Conservation (phyloP, 208 protist species). For the Crithidia expoeki region DNA sequence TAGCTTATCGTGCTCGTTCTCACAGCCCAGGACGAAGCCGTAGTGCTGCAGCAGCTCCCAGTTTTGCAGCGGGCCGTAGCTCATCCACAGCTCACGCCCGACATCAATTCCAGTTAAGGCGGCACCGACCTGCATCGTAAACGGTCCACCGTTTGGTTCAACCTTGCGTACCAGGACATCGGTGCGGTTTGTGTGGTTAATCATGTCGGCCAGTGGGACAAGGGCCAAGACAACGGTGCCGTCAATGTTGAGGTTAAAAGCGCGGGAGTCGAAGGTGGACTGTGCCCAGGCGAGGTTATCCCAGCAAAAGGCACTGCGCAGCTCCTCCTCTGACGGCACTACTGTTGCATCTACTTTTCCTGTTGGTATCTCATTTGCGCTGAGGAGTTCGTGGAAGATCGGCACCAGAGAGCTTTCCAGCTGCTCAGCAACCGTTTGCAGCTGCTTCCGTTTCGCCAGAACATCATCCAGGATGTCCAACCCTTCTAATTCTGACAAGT, state of each 20-base stretch:
- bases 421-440: constrained; percentile 55
- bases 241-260: constrained; percentile 90
- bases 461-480: constrained; percentile 85
- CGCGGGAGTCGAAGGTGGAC: constrained; percentile 89
- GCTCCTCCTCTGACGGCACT: constrained; percentile 16
- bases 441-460: constrained; percentile 53
- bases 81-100: constrained; percentile 90
- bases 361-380: neutral
- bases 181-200: constrained; percentile 85
- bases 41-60: constrained; percentile 92
- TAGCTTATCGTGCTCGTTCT: constrained; percentile 84
- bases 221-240: constrained; percentile 65
- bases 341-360: neutral
- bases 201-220: constrained; percentile 88
- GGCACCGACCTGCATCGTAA: constrained; percentile 83
- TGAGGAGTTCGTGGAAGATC: constrained; percentile 40
- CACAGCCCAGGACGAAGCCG: constrained; percentile 79
- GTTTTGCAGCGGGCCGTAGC: constrained; percentile 93
- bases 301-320: constrained; percentile 47
- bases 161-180: constrained; percentile 84
- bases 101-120: constrained; percentile 56
- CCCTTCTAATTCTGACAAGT: constrained; percentile 78
- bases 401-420: constrained; percentile 40
- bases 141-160: constrained; percentile 65
- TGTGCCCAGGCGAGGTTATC: constrained; percentile 79